A percentile compares a stretch with the other conserved stretches of the same genome.
These are phyloP conservation scores for Lecanicillium sp. DNA, from an alignment of 2,329 filamentous ascomycete species.

Conservation along the genomic window DNA sequence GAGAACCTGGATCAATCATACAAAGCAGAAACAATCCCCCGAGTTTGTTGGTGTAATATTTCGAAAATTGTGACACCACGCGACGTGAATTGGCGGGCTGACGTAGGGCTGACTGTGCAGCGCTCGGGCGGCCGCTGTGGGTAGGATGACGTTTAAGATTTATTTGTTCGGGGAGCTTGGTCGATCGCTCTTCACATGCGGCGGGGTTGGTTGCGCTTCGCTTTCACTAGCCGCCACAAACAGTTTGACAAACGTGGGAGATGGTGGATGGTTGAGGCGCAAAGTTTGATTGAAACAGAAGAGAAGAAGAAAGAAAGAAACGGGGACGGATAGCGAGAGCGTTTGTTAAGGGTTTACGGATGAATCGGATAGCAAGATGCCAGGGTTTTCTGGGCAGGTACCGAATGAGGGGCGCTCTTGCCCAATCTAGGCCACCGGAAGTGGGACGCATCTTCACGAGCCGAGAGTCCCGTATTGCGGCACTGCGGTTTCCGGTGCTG, in stretches of 20 bases:
- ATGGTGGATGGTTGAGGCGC: no score
- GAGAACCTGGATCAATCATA: neutral
- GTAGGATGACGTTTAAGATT: neutral
- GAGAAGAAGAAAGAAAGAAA: neutral
- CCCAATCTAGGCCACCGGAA: neutral
- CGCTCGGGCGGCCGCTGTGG: no score
- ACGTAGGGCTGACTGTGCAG: neutral
- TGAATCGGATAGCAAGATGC: neutral
- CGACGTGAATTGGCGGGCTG: no score
- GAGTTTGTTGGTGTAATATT: no score
- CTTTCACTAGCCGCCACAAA: no score
- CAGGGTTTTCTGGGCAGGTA: neutral
- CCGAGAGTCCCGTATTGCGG: no score
- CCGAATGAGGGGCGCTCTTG: neutral
- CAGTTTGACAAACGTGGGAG: no score
- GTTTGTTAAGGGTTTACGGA: neutral
- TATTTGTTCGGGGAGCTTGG: neutral
- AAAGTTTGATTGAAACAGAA: neutral
- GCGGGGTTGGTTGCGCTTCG: no score
- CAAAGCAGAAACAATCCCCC: neutral
- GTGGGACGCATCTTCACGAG: no score
- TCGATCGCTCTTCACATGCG: neutral
- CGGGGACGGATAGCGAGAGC: neutral
- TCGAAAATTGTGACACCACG: neutral
- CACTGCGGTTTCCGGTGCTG: no score